Evolutionary conservation across 345 rosid genomes (phyloP), one percentile per base, ranked within the genome.

Genomic region (Passiflora organensis): DNA sequence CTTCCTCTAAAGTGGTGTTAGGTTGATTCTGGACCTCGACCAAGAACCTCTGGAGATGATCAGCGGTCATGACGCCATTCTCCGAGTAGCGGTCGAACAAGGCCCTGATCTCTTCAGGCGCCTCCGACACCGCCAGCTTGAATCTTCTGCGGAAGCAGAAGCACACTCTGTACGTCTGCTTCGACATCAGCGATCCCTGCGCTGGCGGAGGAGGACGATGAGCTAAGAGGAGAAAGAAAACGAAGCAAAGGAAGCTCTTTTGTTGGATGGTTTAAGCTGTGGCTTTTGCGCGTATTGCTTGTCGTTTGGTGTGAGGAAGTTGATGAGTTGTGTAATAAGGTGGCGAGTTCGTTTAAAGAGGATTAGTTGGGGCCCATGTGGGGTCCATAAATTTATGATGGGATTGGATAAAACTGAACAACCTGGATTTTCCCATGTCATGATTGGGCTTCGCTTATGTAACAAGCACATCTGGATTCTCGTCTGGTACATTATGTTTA

Each of bases 121-220:
- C 90, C 72, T 82, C 82, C 18, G 82, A 77, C 67, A 77, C 89
- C 16, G 76, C 78, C 76, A 82, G 73, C 65, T 72, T 83, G 86
- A 86, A 85, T 71, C 84, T 82, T 46, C 99, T 71, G 62, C 77
- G 79, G 75, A 84, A 93, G 71, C 80, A 77, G 65, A 75, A 79
- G 80, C 85, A 86, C 70, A 93, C 80, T 16, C 65, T 79, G 86
- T 83, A 86, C 10, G 86, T 78, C 68, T 86, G 91, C 8, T 83
- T 80, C 34, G 86, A 78, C 95, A 86, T 84, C n/a, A n/a, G n/a
- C n/a, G n/a, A n/a, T n/a, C n/a, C n/a, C n/a, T 13, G 0, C 6
- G 13, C 43, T 41, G 6, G 39, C 43, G 39, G 16, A 18, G 18
- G 32, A 10, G 6, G 8, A 28, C 5, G 34, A n/a, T n/a, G n/a